Evolutionary conservation across 257 asterid genomes (phyloP).

Genomic region (Nicotiana otophora): DNA sequence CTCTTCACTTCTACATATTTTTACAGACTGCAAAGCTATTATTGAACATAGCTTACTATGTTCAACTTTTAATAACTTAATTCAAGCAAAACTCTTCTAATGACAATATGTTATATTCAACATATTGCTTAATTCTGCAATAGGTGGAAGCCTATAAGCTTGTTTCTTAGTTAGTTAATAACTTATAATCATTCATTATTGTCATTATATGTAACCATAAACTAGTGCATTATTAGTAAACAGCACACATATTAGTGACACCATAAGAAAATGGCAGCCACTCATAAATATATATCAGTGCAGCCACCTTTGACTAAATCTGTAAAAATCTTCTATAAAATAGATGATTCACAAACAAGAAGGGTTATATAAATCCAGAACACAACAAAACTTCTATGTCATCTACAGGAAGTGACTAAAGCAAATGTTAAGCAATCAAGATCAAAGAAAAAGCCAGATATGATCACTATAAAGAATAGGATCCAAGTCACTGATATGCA

Average conservation of each 20-base stretch:
- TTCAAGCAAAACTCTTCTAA: no score
- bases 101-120: background rate
- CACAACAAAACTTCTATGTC: constrained; percentile 3
- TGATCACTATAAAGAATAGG: background rate
- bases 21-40: background rate
- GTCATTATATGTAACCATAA: background rate
- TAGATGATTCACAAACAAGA: background rate
- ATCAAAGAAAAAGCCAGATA: background rate
- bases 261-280: constrained; percentile 6
- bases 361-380: background rate
- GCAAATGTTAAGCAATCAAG: background rate
- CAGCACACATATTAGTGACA: background rate
- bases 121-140: background rate
- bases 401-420: constrained; percentile 6
- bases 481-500: constrained; percentile 14
- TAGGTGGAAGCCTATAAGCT: background rate
- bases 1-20: background rate
- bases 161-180: background rate
- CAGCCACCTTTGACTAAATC: constrained; percentile 6
- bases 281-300: background rate
- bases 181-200: background rate
- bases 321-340: background rate
- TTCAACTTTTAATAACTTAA: no score
- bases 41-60: no score
- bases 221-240: background rate